phyloP scores from a whole-genome alignment of 495 filamentous ascomycete genomes.

The Jackrogersella multiformis region DNA sequence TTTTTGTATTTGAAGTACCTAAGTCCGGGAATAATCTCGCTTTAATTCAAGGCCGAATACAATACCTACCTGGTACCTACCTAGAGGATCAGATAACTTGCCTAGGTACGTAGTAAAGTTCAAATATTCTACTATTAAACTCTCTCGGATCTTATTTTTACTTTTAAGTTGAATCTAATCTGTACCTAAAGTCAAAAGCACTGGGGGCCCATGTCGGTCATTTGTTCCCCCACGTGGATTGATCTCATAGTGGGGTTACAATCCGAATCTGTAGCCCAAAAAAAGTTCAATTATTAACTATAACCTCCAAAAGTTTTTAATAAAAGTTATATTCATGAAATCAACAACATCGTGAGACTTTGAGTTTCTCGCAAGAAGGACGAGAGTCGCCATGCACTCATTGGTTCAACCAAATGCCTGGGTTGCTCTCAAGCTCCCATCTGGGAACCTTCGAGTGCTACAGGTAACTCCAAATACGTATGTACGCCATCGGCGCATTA shows the following conservation, averaged over 20 bases:
- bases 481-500: conserved; percentile 62
- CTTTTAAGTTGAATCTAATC: no score
- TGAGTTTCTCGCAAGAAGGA: conserved; percentile 4
- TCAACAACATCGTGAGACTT: background rate
- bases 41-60: no score
- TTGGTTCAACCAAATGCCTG: conserved; percentile 69
- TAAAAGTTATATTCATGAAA: background rate
- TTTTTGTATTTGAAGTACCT: no score
- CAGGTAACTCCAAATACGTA: conserved; percentile 81
- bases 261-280: conserved; percentile 7
- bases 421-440: conserved; percentile 73
- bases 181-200: no score
- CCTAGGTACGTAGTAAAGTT: no score
- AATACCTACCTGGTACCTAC: no score
- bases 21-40: no score
- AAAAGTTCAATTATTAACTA: background rate
- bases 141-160: no score
- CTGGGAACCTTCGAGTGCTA: conserved; percentile 68
- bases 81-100: no score
- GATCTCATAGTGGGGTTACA: conserved; percentile 15
- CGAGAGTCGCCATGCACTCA: conserved; percentile 41
- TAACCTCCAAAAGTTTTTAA: background rate
- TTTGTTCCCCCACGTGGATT: conserved; percentile 7
- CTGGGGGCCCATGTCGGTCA: background rate
- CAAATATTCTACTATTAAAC: no score